Conservation (phyloP, 768 basidiomycete genomes). For the Mycena rebaudengoi region DNA sequence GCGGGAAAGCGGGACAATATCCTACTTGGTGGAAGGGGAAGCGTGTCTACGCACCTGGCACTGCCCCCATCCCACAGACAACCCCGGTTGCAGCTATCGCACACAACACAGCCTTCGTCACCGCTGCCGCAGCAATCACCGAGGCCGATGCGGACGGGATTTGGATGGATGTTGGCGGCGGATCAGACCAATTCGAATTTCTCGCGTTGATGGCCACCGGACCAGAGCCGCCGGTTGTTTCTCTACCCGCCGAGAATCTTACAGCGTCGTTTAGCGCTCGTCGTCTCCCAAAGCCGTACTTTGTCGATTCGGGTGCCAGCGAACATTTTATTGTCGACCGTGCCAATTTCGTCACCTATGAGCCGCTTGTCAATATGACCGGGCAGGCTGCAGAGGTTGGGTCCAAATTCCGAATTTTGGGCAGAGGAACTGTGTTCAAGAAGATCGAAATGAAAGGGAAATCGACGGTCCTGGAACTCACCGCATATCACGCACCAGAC, state of each 20-base stretch:
- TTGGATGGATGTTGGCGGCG: neutral
- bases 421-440: neutral
- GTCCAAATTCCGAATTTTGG: constrained; percentile 1
- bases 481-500: neutral
- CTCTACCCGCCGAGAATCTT: neutral
- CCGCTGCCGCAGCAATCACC: neutral
- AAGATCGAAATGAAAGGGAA: neutral
- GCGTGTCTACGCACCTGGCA: neutral
- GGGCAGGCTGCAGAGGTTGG: neutral
- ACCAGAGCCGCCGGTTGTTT: neutral
- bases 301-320: constrained; percentile 22
- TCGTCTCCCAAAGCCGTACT: neutral
- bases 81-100: neutral
- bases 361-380: neutral
- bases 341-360: constrained; percentile 6
- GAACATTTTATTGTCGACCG: constrained; percentile 16
- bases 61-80: neutral
- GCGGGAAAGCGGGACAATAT: constrained; percentile 37
- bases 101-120: neutral
- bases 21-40: constrained; percentile 20
- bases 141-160: neutral
- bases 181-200: neutral
- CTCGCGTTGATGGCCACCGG: neutral
- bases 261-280: neutral
- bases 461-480: neutral